Conservation (phyloP, 2,329 filamentous ascomycete species). For the Penicillium crustosum region DNA sequence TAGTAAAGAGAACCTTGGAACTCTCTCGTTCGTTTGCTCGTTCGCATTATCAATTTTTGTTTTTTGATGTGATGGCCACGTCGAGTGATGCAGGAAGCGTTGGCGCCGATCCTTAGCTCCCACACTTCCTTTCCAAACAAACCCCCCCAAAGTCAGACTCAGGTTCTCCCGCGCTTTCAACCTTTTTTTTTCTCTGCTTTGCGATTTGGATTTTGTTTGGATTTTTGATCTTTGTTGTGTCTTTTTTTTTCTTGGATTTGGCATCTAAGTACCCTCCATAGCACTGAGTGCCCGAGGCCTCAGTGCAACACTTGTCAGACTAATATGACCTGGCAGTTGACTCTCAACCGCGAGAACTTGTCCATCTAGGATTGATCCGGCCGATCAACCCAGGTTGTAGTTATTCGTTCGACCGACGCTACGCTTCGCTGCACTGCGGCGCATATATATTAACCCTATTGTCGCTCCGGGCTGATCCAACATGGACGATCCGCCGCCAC, state of each 20-base stretch:
- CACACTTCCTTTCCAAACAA: constrained; percentile 26
- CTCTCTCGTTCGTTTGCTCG: neutral
- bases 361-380: constrained; percentile 17
- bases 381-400: constrained; percentile 11
- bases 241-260: neutral
- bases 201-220: constrained; percentile 1
- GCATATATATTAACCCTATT: constrained; percentile 7
- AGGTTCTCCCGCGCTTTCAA: constrained; percentile 9
- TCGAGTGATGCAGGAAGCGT: constrained; percentile 25
- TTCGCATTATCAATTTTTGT: neutral
- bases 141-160: constrained; percentile 17
- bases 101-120: constrained; percentile 27
- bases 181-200: constrained; percentile 6
- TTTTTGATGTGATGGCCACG: constrained; percentile 23
- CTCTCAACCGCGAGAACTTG: constrained; percentile 15
- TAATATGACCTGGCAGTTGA: constrained; percentile 34
- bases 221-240: neutral
- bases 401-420: neutral
- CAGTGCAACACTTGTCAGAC: constrained; percentile 30
- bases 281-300: constrained; percentile 35
- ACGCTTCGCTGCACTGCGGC: constrained; percentile 6
- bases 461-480: constrained; percentile 2
- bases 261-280: constrained; percentile 15
- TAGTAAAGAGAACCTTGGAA: neutral
- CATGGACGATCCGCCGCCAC: constrained; percentile 60